These are phyloP conservation scores for Zygosaccharomyces sapae DNA, from an alignment of 1,139 yeast species.

Conservation along the genomic window DNA sequence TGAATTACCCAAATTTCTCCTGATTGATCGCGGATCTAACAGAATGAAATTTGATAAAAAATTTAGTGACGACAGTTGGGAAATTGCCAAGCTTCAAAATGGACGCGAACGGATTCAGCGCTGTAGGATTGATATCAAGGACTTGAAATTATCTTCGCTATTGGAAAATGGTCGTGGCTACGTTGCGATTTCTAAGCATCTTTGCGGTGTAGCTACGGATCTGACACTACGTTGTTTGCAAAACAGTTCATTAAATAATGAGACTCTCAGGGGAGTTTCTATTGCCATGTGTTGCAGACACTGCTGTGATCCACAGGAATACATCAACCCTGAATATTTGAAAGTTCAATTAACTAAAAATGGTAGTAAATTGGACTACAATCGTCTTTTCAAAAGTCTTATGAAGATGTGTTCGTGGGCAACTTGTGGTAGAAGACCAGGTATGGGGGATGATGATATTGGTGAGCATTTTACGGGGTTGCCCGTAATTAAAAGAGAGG, in stretches of 20 bases:
- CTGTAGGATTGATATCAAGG: conserved; percentile 68
- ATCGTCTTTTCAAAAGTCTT: conserved; percentile 46
- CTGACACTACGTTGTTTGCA: conserved; percentile 65
- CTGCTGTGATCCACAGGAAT: conserved; percentile 59
- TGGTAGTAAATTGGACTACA: conserved; percentile 22
- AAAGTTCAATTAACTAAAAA: conserved; percentile 34
- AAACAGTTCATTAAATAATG: conserved; percentile 38
- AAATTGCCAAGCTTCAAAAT: conserved; percentile 19
- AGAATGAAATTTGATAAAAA: conserved; percentile 76
- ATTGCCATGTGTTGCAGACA: conserved; percentile 97
- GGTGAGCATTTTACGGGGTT: conserved; percentile 44
- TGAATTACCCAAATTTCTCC: conserved; percentile 44
- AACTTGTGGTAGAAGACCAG: conserved; percentile 57
- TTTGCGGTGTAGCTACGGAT: conserved; percentile 94
- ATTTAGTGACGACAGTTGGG: conserved; percentile 50
- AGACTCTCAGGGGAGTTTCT: conserved; percentile 49
- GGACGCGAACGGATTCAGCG: conserved; percentile 31
- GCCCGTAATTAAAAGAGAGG: conserved; percentile 46
- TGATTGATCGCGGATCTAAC: conserved; percentile 74
- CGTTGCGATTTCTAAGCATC: conserved; percentile 76
- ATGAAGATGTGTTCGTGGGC: conserved; percentile 83
- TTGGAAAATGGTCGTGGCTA: conserved; percentile 37
- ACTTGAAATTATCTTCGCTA: conserved; percentile 52
- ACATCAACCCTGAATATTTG: conserved; percentile 47
- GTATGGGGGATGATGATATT: conserved; percentile 37